Percentiles rank a stretch among this genome's conserved stretches.
phyloP scores from a whole-genome alignment of 768 basidiomycete genomes.

The Tephrocybe rancida region DNA sequence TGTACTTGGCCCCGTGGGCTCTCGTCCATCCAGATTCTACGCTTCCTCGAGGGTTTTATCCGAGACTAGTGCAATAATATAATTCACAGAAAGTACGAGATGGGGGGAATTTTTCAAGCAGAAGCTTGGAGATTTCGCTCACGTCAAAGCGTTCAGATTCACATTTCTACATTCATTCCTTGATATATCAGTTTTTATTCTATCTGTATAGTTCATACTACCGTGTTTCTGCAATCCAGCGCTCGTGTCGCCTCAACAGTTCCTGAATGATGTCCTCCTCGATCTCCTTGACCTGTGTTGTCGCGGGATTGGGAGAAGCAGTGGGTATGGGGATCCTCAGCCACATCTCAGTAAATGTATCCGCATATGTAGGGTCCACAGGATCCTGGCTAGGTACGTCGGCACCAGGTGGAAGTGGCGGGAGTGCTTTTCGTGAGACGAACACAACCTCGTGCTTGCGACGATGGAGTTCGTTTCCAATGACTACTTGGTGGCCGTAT shows the following conservation, averaged over 20 bases:
- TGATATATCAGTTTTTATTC: not conserved
- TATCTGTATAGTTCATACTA: not conserved
- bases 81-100: too few species aligned
- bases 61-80: too few species aligned
- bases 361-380: not conserved
- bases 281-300: slow-evolving; percentile 68
- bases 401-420: slow-evolving; percentile 18
- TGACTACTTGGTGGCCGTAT: slow-evolving; percentile 97
- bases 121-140: too few species aligned
- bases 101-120: too few species aligned
- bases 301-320: slow-evolving; percentile 32
- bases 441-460: slow-evolving; percentile 94
- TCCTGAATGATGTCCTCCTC: slow-evolving; percentile 89
- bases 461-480: slow-evolving; percentile 92
- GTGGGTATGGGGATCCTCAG: slow-evolving; percentile 55
- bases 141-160: too few species aligned
- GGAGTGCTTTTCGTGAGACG: slow-evolving; percentile 56
- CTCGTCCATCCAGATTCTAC: too few species aligned
- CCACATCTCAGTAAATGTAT: slow-evolving; percentile 59
- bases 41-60: too few species aligned
- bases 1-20: too few species aligned
- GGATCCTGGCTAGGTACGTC: slow-evolving; percentile 9
- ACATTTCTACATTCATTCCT: not conserved
- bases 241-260: slow-evolving; percentile 70
- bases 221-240: slow-evolving; percentile 56